phyloP scores from a whole-genome alignment of 208 protist species.

The Leishmania lainsoni region DNA sequence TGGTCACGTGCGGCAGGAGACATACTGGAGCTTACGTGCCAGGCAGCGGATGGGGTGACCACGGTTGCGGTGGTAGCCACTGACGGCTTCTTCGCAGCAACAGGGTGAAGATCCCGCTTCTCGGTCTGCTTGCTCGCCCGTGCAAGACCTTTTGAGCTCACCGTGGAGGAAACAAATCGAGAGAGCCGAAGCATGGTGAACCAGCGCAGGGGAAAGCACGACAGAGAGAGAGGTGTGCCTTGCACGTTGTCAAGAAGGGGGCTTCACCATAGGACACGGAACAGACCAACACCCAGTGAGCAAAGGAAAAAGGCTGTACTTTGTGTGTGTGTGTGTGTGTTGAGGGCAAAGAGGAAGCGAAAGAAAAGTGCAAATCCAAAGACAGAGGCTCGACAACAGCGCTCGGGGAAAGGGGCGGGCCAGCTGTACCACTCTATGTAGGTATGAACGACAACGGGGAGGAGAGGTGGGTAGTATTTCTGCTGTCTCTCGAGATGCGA shows the following conservation, averaged over 20 bases:
- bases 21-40: background rate
- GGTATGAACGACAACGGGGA: background rate
- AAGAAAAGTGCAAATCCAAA: background rate
- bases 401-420: background rate
- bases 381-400: background rate
- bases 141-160: constrained; percentile 5
- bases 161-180: background rate
- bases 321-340: background rate
- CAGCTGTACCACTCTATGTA: background rate
- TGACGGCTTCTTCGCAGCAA: background rate
- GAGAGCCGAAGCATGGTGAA: constrained; percentile 17
- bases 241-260: background rate
- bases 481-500: background rate
- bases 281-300: background rate
- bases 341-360: background rate
- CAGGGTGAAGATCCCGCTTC: background rate
- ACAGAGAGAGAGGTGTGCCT: background rate
- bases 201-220: background rate
- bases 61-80: background rate
- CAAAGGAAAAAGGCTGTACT: background rate
- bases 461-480: background rate
- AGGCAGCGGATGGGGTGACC: background rate
- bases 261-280: background rate
- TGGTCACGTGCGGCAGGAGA: background rate
- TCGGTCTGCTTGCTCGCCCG: background rate